Evolutionary conservation across 2,329 filamentous ascomycete genomes (phyloP), one percentile per base, ranked within the genome.

Genomic region (Ophiosphaerella herpotricha): DNA sequence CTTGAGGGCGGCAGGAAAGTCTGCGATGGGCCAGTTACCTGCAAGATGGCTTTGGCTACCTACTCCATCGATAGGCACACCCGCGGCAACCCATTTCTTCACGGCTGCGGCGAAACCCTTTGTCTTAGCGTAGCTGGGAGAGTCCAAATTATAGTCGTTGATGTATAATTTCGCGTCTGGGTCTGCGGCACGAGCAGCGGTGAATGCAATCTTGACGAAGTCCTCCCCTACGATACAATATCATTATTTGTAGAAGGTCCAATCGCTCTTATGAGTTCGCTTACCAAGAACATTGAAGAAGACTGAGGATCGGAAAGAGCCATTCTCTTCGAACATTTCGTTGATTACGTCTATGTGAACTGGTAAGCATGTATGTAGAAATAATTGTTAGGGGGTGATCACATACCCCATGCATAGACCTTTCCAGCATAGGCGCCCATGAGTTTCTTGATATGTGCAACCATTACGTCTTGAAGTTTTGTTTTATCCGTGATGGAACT

Each of bases 131-230:
- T 81, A 80, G 57, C 61, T 78, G 14, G 85, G 79, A 37, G 72
- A 77, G 73, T 88, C 86, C 44, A 88, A 80, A 75, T 79, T 80
- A 68, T 78, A 80, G 65, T 91, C 87, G 73, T 91, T 91, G 75
- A 90, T 88, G 77, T 89, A 91, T 34, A 91, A 78, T 73, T 86
- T 87, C 2, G 85, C 86, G 48, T 73, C 63, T 2, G 87, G 85
- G 68, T 90, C 88, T 12, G 85, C 86, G 7, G 78, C 78, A 43
- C 82, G 81, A 16, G 88, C 88, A 9, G 87, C 83, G 44, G 82
- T 78, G 75, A 90, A 91, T 32, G 87, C 87, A 61, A 88, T 86
- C 18, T 78, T 76, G 45, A 91, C 83, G 64, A 87, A 90, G 68
- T 82, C 26, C 26, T 29, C 26, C 4, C 26, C 81, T 74, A 89